Evolutionary conservation across 2,329 filamentous ascomycete genomes (phyloP).

Genomic region (Beauveria caledonica): DNA sequence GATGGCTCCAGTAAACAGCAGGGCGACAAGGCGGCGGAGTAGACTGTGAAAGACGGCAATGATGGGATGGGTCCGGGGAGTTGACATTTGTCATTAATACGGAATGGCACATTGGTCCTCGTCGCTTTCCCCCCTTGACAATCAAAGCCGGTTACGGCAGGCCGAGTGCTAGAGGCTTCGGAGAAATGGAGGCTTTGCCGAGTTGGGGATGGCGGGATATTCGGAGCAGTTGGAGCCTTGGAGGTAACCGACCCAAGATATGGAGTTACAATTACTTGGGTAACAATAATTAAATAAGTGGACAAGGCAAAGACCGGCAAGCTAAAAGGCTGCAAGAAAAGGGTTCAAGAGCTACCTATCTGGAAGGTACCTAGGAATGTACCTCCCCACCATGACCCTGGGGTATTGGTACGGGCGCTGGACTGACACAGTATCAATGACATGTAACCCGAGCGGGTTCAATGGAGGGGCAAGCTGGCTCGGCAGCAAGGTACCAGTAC

Average conservation of each 20-base stretch:
- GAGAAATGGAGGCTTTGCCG: slow-evolving; percentile 4
- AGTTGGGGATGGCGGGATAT: background rate
- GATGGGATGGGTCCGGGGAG: background rate
- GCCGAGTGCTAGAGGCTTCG: background rate
- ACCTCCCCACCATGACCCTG: slow-evolving; percentile 5
- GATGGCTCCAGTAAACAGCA: no score
- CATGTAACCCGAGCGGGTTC: background rate
- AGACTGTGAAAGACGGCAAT: background rate
- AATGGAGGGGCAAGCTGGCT: background rate
- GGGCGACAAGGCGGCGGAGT: no score
- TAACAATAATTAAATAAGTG: no score
- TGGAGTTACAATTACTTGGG: no score
- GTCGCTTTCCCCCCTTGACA: background rate
- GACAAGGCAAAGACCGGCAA: background rate
- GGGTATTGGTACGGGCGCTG: background rate
- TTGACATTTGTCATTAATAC: background rate
- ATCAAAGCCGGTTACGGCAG: background rate
- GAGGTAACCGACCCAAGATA: no score
- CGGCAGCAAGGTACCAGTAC: background rate
- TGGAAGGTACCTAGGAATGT: background rate
- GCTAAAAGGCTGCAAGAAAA: background rate
- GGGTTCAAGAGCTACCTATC: no score
- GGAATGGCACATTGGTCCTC: background rate
- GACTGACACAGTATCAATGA: background rate
- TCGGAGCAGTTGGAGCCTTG: background rate